Evolutionary conservation across 371 early-diverging fungal species (phyloP), one percentile per base, ranked within the genome.

Genomic region (Mucor velutinosus): DNA sequence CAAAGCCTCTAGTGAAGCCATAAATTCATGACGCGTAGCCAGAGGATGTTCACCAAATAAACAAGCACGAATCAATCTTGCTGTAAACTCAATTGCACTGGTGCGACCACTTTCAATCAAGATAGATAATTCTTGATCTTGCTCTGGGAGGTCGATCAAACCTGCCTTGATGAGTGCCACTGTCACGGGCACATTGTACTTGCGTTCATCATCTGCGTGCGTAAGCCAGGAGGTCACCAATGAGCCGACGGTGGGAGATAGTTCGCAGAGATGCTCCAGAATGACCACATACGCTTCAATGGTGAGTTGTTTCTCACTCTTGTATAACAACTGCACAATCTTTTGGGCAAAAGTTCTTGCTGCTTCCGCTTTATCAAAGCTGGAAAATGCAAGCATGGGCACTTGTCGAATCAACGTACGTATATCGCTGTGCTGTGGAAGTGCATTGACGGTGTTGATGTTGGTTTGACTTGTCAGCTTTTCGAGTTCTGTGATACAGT

Each of bases 151-250:
- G 61, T 84, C 81, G 35, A 99, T 79, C 55, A 99, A 74, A 0
- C 91, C 87, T 3, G 90, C 89, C 65, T 89, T 88, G 65, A 97
- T 86, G 60, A 99, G 77, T 4, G 93, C 87, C 14, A 90, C 81
- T 2, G 94, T 92, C 1, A 93, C 93, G 3, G 90, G 87, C 6
- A 96, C 94, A 70, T 93, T 91, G 75, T 88, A 92, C 74, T 96
- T 95, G 66, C 95, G 92, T 71, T 96, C 96, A 70, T 98, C 97
- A 49, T 95, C 95, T 3, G 93, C 87, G 76, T 93, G 96, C 19
- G 95, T 85, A 11, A 99, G 78, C 98, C 97, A 98, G 11, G 87
- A 83, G 4, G 86, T 90, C 47, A 98, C 92, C 75, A 97, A 93
- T 58, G 89, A 87, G 17, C 86, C 89, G 1, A 93, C 91, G 19